Evolutionary conservation across 345 rosid species (phyloP).

Genomic region (Lumnitzera racemosa): DNA sequence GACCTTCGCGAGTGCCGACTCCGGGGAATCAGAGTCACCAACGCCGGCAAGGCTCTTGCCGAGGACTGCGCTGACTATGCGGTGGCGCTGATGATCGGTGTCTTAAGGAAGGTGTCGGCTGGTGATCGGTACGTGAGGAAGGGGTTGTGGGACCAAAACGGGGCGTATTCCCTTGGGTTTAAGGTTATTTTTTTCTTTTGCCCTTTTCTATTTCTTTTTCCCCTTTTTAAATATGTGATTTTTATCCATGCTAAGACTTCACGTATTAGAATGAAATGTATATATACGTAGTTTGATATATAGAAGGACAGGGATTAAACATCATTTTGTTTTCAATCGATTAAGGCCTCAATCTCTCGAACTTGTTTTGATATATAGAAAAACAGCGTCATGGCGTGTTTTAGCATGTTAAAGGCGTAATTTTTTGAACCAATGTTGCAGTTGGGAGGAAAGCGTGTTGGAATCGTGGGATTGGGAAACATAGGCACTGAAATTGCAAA

Average conservation of each 20-base stretch:
- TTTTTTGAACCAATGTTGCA: conserved; percentile 5
- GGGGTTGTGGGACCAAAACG: conserved; percentile 20
- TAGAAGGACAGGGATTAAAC: too few relatives aligned
- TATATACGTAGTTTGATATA: too few relatives aligned
- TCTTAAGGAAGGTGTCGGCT: conserved; percentile 25
- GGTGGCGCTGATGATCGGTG: conserved; percentile 32
- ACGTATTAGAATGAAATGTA: too few relatives aligned
- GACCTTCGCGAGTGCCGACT: conserved; percentile 37
- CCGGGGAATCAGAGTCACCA: conserved; percentile 31
- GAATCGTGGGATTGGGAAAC: conserved; percentile 49
- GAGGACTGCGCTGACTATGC: conserved; percentile 39
- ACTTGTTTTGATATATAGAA: too few relatives aligned
- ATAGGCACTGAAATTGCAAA: conserved; percentile 36
- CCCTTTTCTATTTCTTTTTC: too few relatives aligned
- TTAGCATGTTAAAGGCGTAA: too few relatives aligned
- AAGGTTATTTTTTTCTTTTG: conserved; percentile 16
- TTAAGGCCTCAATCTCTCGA: too few relatives aligned
- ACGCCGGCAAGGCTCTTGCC: conserved; percentile 26
- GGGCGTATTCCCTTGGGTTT: conserved; percentile 27
- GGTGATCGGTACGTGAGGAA: conserved; percentile 23
- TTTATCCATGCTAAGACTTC: too few relatives aligned
- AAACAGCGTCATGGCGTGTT: too few relatives aligned
- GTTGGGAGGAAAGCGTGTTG: conserved; percentile 38
- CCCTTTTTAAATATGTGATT: too few relatives aligned
- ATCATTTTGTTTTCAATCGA: too few relatives aligned